phyloP scores from a whole-genome alignment of 768 basidiomycete genomes.

The Suillus hirtellus region DNA sequence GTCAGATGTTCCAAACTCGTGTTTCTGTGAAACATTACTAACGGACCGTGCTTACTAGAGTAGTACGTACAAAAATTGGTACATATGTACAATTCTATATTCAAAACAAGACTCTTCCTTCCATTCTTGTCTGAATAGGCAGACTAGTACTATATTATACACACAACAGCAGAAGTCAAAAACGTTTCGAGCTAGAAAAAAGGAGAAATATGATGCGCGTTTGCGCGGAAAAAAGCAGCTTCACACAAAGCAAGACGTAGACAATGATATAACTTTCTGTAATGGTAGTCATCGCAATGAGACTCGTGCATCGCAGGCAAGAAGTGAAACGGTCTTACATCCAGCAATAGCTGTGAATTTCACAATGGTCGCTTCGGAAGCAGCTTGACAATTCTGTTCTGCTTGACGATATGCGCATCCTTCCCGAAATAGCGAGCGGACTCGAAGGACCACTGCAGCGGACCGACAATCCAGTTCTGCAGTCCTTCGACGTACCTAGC shows the following conservation, averaged over 20 bases:
- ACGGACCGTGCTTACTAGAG: no score
- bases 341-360: slow-evolving; percentile 13
- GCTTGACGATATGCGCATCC: slow-evolving; percentile 37
- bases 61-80: background rate
- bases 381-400: slow-evolving; percentile 51
- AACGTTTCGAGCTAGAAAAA: background rate
- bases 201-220: no score
- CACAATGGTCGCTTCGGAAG: slow-evolving; percentile 38
- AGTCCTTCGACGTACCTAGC: slow-evolving; percentile 57
- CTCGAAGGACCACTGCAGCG: slow-evolving; percentile 65
- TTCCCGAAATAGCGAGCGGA: slow-evolving; percentile 62
- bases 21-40: no score
- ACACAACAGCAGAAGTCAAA: background rate
- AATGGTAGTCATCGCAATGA: background rate
- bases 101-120: no score
- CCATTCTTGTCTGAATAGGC: no score
- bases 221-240: background rate
- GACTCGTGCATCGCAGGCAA: background rate
- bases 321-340: background rate
- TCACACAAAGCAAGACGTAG: background rate
- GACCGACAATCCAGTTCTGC: slow-evolving; percentile 72
- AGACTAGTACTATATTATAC: background rate
- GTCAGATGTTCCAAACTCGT: no score
- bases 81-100: background rate
- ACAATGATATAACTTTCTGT: background rate